These are phyloP conservation scores for Aegilops speltoides DNA, from an alignment of 176 grass and related monocot genomes.

Conservation along the genomic window DNA sequence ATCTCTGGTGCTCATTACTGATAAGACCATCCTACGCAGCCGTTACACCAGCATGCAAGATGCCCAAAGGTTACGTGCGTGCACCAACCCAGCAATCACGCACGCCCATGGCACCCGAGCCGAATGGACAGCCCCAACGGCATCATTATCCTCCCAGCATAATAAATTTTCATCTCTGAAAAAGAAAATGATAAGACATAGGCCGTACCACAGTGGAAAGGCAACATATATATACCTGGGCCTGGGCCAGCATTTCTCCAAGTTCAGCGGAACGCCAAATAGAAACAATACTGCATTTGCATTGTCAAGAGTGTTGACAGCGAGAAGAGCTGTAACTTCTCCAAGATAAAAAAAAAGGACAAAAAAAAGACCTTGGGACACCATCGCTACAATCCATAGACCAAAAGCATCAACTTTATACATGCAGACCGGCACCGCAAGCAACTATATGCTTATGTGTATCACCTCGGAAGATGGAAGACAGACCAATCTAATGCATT, in stretches of 20 bases:
- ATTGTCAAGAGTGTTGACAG: slow-evolving; percentile 26
- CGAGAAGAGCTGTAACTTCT: slow-evolving; percentile 41
- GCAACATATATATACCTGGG: no score
- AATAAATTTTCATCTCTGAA: no score
- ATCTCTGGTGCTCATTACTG: no score
- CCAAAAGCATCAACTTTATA: slow-evolving; percentile 34
- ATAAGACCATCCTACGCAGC: no score
- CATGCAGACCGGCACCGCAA: slow-evolving; percentile 14
- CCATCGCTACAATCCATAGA: slow-evolving; percentile 35
- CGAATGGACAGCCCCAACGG: no score
- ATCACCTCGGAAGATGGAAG: neutral
- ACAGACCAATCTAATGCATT: slow-evolving; percentile 22
- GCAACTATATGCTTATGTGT: slow-evolving; percentile 14
- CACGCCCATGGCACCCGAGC: no score
- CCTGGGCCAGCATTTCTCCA: no score
- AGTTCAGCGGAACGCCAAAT: neutral
- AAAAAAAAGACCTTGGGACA: neutral
- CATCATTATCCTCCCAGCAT: no score
- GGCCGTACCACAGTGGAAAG: neutral
- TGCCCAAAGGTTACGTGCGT: no score
- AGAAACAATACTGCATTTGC: slow-evolving; percentile 33
- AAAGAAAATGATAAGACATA: neutral
- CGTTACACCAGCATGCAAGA: no score
- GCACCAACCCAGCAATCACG: no score
- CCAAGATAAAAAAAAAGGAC: neutral